Conservation (phyloP, 2,329 filamentous ascomycete genomes). For the Paraphoma chrysanthemicola region DNA sequence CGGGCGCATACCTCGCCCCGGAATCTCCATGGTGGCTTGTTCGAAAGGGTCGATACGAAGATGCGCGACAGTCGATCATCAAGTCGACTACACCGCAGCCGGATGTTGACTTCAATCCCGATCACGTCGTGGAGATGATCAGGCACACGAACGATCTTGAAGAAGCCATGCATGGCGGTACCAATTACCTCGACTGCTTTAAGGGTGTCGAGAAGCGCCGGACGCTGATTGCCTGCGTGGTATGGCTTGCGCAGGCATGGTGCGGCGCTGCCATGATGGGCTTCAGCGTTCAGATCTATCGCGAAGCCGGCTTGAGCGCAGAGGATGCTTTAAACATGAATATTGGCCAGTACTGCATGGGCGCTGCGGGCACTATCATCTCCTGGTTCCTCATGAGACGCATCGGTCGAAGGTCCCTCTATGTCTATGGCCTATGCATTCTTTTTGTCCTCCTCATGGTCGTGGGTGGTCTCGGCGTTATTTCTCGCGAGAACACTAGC, state of each 20-base stretch:
- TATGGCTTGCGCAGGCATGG: constrained; percentile 51
- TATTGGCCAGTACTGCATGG: constrained; percentile 23
- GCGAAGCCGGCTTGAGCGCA: not conserved
- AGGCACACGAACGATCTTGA: constrained; percentile 81
- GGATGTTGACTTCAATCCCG: constrained; percentile 57
- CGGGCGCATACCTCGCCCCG: constrained; percentile 49
- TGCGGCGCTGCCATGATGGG: constrained; percentile 31
- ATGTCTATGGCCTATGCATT: constrained; percentile 67
- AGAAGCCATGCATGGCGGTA: constrained; percentile 67
- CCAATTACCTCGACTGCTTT: constrained; percentile 82
- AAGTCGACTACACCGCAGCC: constrained; percentile 50
- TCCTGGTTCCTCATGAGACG: constrained; percentile 80
- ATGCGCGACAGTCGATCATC: constrained; percentile 57
- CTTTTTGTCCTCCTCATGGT: constrained; percentile 75
- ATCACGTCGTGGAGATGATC: constrained; percentile 64
- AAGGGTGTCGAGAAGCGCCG: constrained; percentile 75
- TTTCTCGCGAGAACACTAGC: constrained; percentile 54
- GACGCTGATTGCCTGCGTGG: constrained; percentile 71
- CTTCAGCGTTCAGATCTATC: constrained; percentile 16
- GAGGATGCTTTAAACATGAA: constrained; percentile 14
- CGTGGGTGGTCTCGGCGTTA: constrained; percentile 76
- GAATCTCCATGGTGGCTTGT: constrained; percentile 60
- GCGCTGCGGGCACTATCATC: constrained; percentile 65
- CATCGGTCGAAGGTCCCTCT: constrained; percentile 76
- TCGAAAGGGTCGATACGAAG: constrained; percentile 47